Percentiles rank a stretch among this genome's conserved stretches.
Evolutionary conservation across 1,139 yeast genomes (phyloP).

Genomic region (Suhomyces yuchorum): DNA sequence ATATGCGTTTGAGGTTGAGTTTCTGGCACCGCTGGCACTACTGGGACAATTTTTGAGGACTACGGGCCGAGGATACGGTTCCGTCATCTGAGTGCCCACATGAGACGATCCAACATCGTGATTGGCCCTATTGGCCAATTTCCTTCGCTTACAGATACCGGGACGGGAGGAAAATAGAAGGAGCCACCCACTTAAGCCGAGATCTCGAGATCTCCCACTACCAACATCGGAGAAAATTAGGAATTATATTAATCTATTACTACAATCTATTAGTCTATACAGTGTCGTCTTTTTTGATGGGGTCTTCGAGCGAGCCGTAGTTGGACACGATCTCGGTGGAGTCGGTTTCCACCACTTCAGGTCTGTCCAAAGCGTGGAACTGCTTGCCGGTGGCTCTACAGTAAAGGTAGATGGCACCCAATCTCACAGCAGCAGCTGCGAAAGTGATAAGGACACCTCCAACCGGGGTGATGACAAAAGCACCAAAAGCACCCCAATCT

Average conservation of each 20-base stretch:
- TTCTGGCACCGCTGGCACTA: no score
- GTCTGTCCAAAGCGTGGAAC: conserved; percentile 61
- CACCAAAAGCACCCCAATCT: conserved; percentile 96
- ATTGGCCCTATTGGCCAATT: no score
- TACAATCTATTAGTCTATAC: conserved; percentile 7
- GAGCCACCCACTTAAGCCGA: no score
- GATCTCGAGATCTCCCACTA: no score
- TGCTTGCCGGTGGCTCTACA: conserved; percentile 43
- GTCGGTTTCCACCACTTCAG: conserved; percentile 23
- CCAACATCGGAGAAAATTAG: neutral
- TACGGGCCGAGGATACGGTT: no score
- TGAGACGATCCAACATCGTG: no score
- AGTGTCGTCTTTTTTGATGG: conserved; percentile 10
- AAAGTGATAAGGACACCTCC: conserved; percentile 70
- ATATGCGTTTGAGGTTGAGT: no score
- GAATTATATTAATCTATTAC: neutral
- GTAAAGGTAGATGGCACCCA: conserved; percentile 36
- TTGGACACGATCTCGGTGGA: conserved; percentile 15
- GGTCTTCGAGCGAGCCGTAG: conserved; percentile 19
- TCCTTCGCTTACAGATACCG: no score
- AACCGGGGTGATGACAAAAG: conserved; percentile 87
- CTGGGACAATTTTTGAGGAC: no score
- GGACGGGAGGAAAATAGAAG: no score
- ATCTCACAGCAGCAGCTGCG: conserved; percentile 54
- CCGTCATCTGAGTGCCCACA: no score